phyloP scores from a whole-genome alignment of 1,139 yeast species.

The Saccharomyces hybrid region DNA sequence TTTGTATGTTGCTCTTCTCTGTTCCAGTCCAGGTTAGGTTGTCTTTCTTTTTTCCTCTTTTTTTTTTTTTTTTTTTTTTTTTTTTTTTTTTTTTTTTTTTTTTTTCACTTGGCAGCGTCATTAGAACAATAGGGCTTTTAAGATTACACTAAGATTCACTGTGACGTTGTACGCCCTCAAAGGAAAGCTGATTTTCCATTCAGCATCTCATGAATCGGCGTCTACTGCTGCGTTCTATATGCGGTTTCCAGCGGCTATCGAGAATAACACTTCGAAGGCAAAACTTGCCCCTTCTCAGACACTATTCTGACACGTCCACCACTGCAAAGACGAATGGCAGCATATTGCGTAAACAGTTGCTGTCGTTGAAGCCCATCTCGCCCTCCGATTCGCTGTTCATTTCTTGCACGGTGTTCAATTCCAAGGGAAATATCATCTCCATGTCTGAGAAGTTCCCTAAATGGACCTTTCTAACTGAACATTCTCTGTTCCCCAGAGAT shows the following conservation, averaged over 20 bases:
- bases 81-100: conserved; percentile 1
- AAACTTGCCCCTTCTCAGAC: not conserved
- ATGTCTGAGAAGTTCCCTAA: conserved; percentile 75
- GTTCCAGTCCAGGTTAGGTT: not conserved
- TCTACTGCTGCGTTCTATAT: not conserved
- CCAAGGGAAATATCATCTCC: conserved; percentile 60
- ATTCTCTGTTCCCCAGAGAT: conserved; percentile 65
- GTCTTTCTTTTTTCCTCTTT: too few relatives aligned
- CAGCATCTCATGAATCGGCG: not conserved
- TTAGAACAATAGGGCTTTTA: not conserved
- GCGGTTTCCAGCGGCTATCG: not conserved
- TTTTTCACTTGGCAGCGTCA: not conserved
- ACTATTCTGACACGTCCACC: not conserved
- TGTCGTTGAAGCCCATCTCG: conserved; percentile 45
- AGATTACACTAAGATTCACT: not conserved
- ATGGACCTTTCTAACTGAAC: conserved; percentile 62
- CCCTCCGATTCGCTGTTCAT: conserved; percentile 48
- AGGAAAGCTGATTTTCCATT: not conserved
- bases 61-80: not conserved
- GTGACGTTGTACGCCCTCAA: not conserved
- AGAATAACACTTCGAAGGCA: not conserved
- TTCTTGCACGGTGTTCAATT: conserved; percentile 75
- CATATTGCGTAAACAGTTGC: conserved; percentile 6
- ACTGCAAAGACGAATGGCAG: not conserved
- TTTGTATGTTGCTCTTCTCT: not conserved